Conservation (phyloP, 2,329 filamentous ascomycete genomes). For the Aschersonia sp. region DNA sequence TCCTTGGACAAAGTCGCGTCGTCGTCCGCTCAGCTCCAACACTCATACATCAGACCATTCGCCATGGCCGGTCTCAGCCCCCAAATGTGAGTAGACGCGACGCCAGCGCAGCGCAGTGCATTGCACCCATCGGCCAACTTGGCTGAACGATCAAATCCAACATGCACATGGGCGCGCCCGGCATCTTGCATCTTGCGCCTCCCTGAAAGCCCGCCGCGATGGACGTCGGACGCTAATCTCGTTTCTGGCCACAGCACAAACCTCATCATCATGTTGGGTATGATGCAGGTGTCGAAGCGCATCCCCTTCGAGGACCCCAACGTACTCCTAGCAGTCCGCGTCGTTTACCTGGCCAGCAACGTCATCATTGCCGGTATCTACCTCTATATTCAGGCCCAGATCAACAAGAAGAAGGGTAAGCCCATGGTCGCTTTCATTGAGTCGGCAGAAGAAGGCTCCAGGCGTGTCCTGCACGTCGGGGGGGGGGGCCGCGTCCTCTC, state of each 20-base stretch:
- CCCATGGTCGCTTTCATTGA: background rate
- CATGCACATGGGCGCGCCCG: no score
- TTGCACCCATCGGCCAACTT: no score
- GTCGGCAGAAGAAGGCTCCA: no score
- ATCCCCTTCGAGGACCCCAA: constrained; percentile 80
- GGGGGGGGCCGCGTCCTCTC: background rate
- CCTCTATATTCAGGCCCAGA: constrained; percentile 68
- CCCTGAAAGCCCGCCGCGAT: background rate
- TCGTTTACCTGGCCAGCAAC: constrained; percentile 46
- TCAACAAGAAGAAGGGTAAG: constrained; percentile 96
- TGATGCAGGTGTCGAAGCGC: constrained; percentile 97
- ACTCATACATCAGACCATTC: constrained; percentile 4
- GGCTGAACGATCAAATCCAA: no score
- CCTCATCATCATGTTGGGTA: constrained; percentile 85
- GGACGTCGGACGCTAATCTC: constrained; percentile 10
- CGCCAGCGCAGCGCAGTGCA: no score
- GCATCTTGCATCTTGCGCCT: background rate
- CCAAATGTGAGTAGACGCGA: constrained; percentile 39
- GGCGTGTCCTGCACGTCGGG: no score
- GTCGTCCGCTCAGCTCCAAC: background rate
- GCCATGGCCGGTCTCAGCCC: constrained; percentile 49
- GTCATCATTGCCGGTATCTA: constrained; percentile 75
- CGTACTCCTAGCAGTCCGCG: constrained; percentile 41
- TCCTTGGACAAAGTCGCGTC: background rate
- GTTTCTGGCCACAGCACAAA: constrained; percentile 50